phyloP scores from a whole-genome alignment of 495 filamentous ascomycete species.

The Letharia columbiana region DNA sequence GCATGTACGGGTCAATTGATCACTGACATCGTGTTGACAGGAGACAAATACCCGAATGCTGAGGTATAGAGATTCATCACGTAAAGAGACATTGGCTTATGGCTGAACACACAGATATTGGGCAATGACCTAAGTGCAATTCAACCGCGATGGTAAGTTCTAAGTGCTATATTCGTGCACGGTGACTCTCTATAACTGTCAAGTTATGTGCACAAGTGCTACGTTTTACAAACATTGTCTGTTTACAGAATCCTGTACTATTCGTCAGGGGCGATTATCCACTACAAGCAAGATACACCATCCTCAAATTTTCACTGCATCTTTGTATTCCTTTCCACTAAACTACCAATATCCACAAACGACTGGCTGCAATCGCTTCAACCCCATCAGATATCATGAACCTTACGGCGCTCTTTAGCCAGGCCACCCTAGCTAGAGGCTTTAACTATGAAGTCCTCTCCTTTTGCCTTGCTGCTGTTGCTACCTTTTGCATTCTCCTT shows the following conservation, averaged over 20 bases:
- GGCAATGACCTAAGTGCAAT: conserved; percentile 54
- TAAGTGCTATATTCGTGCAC: neutral
- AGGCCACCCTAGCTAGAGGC: neutral
- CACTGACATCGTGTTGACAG: conserved; percentile 8
- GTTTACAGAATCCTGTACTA: neutral
- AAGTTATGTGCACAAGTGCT: neutral
- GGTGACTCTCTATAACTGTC: neutral
- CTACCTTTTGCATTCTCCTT: neutral
- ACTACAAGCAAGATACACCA: neutral
- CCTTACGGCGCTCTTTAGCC: neutral
- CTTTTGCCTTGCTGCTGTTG: neutral
- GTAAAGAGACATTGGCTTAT: neutral
- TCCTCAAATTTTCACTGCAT: neutral
- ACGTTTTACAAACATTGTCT: neutral
- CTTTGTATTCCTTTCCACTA: neutral
- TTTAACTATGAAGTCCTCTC: neutral
- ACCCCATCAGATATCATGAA: neutral
- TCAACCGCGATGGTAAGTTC: conserved; percentile 44
- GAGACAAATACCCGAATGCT: conserved; percentile 26
- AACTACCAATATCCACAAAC: neutral
- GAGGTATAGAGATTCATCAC: conserved; percentile 17
- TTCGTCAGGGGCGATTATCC: neutral
- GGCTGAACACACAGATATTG: conserved; percentile 21
- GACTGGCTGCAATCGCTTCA: neutral
- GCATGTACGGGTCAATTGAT: neutral